Evolutionary conservation across 1,139 yeast species (phyloP).

Genomic region (Kazachstania sp.): DNA sequence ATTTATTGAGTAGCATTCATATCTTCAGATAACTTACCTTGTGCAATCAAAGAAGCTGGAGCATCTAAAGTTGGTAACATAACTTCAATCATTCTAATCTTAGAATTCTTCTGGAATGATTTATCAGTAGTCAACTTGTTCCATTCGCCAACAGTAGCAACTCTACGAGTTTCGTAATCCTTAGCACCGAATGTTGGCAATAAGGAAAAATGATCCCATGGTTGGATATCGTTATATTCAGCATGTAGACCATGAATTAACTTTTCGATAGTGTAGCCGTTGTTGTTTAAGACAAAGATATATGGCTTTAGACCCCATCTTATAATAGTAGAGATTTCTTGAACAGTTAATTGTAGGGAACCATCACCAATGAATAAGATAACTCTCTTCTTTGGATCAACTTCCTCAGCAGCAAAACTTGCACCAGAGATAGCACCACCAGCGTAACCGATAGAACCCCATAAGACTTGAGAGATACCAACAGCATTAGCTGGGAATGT

Average conservation of each 20-base stretch:
- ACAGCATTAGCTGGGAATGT: neutral
- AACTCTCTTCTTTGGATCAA: neutral
- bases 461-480: neutral
- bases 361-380: neutral
- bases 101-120: constrained; percentile 40
- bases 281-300: neutral
- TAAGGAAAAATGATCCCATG: neutral
- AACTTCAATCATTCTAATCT: constrained; percentile 68
- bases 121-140: constrained; percentile 45
- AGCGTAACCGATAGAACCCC: constrained; percentile 2
- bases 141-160: constrained; percentile 57
- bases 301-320: neutral
- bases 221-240: neutral
- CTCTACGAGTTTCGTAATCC: constrained; percentile 40
- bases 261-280: neutral
- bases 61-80: constrained; percentile 77
- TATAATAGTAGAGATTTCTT: neutral
- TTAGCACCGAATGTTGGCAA: constrained; percentile 34
- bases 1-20: constrained; percentile 36
- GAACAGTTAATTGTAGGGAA: neutral
- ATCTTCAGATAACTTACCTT: constrained; percentile 34
- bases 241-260: neutral
- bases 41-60: constrained; percentile 47
- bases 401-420: neutral
- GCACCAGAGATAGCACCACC: constrained; percentile 1